phyloP scores from a whole-genome alignment of 306 rosid species.

The Vigna mungo region DNA sequence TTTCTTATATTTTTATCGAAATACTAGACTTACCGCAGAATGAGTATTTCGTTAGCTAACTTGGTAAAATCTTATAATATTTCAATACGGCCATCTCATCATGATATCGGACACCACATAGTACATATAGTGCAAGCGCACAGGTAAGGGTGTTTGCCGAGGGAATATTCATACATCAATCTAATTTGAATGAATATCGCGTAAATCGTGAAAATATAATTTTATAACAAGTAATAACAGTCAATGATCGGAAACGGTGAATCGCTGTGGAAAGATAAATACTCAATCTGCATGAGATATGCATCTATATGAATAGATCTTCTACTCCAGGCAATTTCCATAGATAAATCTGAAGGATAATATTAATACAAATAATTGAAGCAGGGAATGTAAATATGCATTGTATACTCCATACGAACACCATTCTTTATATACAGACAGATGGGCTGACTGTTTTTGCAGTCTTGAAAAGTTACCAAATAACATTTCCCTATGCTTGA shows the following conservation, averaged over 20 bases:
- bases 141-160: neutral
- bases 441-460: slow-evolving; percentile 35
- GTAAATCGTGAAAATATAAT: neutral
- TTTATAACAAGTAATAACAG: neutral
- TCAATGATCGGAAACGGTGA: neutral
- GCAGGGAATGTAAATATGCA: neutral
- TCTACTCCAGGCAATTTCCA: neutral
- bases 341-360: slow-evolving; percentile 1
- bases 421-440: slow-evolving; percentile 27
- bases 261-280: neutral
- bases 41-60: slow-evolving; percentile 5
- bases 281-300: neutral
- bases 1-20: neutral
- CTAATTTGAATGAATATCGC: neutral
- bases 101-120: neutral
- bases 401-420: slow-evolving; percentile 18
- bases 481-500: slow-evolving; percentile 4
- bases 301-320: neutral
- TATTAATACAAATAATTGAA: slow-evolving; percentile 32
- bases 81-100: neutral
- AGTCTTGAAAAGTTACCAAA: neutral
- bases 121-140: neutral
- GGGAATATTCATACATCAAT: neutral
- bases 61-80: neutral
- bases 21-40: neutral